A percentile compares a stretch with the other conserved stretches of the same genome.
phyloP scores from a whole-genome alignment of 2,329 filamentous ascomycete species.

The Fusarium chlamydosporum region DNA sequence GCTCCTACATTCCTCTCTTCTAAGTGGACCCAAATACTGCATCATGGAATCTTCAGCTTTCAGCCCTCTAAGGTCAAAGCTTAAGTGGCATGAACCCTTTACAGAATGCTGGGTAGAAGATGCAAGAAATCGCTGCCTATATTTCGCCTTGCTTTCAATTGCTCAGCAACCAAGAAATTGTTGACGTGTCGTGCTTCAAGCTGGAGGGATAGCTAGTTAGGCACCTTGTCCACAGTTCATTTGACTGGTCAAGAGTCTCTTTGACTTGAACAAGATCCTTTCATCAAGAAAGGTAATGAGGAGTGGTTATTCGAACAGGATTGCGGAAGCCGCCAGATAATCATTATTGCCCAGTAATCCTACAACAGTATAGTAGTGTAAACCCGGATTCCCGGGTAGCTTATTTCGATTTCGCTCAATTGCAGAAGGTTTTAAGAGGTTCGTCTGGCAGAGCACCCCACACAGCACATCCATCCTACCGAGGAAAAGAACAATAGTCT shows the following conservation, averaged over 20 bases:
- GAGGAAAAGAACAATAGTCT: no score
- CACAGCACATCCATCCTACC: no score
- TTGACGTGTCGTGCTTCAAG: conserved; percentile 32
- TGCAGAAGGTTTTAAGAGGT: no score
- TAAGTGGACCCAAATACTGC: conserved; percentile 3
- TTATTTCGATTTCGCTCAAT: no score
- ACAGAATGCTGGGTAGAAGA: neutral
- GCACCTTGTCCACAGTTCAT: neutral
- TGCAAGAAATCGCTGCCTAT: conserved; percentile 1
- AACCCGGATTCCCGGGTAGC: no score
- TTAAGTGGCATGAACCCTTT: conserved; percentile 8
- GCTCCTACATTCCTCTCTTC: conserved; percentile 27
- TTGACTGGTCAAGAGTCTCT: conserved; percentile 4
- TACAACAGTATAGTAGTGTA: no score
- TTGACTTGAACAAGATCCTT: neutral
- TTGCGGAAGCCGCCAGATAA: no score
- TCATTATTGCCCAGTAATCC: neutral
- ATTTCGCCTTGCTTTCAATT: conserved; percentile 16
- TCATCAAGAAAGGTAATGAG: neutral
- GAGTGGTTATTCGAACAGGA: neutral
- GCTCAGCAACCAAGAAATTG: conserved; percentile 13
- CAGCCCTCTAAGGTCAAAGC: conserved; percentile 12
- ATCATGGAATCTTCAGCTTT: conserved; percentile 7
- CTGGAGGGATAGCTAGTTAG: neutral
- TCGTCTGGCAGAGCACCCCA: no score